A percentile compares a stretch with the other conserved stretches of the same genome.
Evolutionary conservation across 2,329 filamentous ascomycete genomes (phyloP).

Genomic region (Epichloe hybrida): DNA sequence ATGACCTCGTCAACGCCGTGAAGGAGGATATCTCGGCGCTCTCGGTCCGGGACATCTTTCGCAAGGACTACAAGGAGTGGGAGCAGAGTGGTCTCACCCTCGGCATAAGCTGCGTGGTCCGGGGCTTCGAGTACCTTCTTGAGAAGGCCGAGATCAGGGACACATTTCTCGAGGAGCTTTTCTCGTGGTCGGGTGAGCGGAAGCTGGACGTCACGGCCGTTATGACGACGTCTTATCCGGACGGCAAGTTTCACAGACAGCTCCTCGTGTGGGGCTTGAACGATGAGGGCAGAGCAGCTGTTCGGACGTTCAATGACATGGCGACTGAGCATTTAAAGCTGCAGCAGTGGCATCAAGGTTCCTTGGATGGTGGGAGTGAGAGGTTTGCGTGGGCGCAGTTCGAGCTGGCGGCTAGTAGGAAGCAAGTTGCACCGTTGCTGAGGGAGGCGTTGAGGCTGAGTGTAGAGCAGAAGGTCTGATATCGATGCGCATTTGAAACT

Average conservation of each 20-base stretch:
- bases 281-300: slow-evolving; percentile 33
- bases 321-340: slow-evolving; percentile 39
- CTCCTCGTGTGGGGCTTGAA: slow-evolving; percentile 52
- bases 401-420: slow-evolving; percentile 46
- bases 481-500: too few relatives aligned
- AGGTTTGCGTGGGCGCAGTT: slow-evolving; percentile 55
- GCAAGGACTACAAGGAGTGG: slow-evolving; percentile 83
- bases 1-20: slow-evolving; percentile 42
- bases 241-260: slow-evolving; percentile 48
- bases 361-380: slow-evolving; percentile 32
- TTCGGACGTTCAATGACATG: slow-evolving; percentile 37
- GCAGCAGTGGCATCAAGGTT: slow-evolving; percentile 36
- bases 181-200: slow-evolving; percentile 40
- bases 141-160: slow-evolving; percentile 33
- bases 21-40: slow-evolving; percentile 55
- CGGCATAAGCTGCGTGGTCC: slow-evolving; percentile 55
- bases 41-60: slow-evolving; percentile 50
- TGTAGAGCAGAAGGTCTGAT: neutral
- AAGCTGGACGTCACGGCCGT: slow-evolving; percentile 49
- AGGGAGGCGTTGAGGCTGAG: slow-evolving; percentile 37
- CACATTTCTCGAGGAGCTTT: slow-evolving; percentile 34
- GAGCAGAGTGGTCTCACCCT: slow-evolving; percentile 39
- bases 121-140: slow-evolving; percentile 46
- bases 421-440: slow-evolving; percentile 56
- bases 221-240: slow-evolving; percentile 52